Base-by-base conservation (phyloP, 345 rosid genomes). In the Populus tremula region DNA sequence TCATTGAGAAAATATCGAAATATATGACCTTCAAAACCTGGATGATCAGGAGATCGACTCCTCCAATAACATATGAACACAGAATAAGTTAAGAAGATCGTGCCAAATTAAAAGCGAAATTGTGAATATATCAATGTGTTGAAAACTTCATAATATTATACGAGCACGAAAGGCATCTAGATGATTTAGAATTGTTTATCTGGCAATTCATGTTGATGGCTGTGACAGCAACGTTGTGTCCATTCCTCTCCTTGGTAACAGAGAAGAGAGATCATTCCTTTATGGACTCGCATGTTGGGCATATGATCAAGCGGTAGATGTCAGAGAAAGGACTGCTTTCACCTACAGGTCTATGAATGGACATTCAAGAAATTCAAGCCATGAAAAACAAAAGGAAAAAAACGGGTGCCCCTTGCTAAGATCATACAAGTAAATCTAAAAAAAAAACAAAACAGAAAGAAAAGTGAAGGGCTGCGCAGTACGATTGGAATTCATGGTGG, bases 151-250 rank as follows among this genome's bases (percentile, higher is more conserved):
- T 35, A 25, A 29, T 41, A 73, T 5, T 20, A 7, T 25, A 8
- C 6, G 45, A 11, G 2, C 18, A n/a, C 7, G 11, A 23, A 14
- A 16, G 20, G 10, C 11, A 18, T 7, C 17, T 27, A 47, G 54
- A 27, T 36, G 31, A 8, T 45, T 14, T 13, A 12, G 35, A 59
- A 50, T 50, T 50, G 59, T 50, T 50, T 50, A 82, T 59, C 31
- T 71, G 77, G 78, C 73, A 54, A 54, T 78, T 50, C 23, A 21
- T 11, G 20, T 29, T 67, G 49, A 59, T 76, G 67, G 54, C 68
- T 18, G 27, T 38, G 41, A 39, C 71, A 50, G 49, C n/a, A 6
- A 75, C 33, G 64, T 67, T 49, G 23, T n/a, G 71, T 35, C 49
- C 64, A 33, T n/a, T 7, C 49, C 2, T 69, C 16, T 23, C 14